These are phyloP conservation scores for Pseudonectria buxi DNA, from an alignment of 2,329 filamentous ascomycete species.

Conservation along the genomic window DNA sequence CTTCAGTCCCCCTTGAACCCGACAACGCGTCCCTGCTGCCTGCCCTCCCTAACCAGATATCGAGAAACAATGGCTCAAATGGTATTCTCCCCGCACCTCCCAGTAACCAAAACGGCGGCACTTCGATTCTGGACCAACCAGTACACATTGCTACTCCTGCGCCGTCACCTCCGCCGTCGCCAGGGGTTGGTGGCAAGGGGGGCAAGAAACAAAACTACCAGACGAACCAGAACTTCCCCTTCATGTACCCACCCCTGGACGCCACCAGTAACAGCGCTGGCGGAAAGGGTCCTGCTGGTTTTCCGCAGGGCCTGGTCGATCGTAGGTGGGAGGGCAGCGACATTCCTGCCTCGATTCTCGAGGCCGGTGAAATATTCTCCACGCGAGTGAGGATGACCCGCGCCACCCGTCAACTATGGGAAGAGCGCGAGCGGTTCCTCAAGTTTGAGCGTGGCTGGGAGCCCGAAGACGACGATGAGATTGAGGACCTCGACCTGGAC, in stretches of 20 bases:
- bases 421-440: slow-evolving; percentile 84
- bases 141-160: slow-evolving; percentile 98
- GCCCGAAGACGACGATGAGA: slow-evolving; percentile 39
- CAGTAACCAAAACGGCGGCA: slow-evolving; percentile 49
- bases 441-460: slow-evolving; percentile 90
- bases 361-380: slow-evolving; percentile 89
- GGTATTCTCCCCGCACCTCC: slow-evolving; percentile 54
- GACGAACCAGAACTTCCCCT: slow-evolving; percentile 97
- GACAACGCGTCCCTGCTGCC: slow-evolving; percentile 89
- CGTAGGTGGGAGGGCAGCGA: slow-evolving; percentile 90
- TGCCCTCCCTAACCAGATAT: slow-evolving; percentile 69
- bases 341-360: slow-evolving; percentile 87
- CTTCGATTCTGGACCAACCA: slow-evolving; percentile 87
- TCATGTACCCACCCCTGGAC: slow-evolving; percentile 91
- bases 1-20: slow-evolving; percentile 75
- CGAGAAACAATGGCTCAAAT: slow-evolving; percentile 51
- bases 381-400: slow-evolving; percentile 85
- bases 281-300: slow-evolving; percentile 75
- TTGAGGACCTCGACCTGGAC: slow-evolving; percentile 40
- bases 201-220: slow-evolving; percentile 99
- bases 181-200: slow-evolving; percentile 77
- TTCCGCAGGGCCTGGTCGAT: slow-evolving; percentile 74
- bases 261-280: slow-evolving; percentile 82
- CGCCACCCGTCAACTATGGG: slow-evolving; percentile 89
- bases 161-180: slow-evolving; percentile 90